Percentiles rank a stretch among this genome's conserved stretches.
phyloP scores from a whole-genome alignment of 371 early-diverging fungal genomes.

The Mucor plumbeus region DNA sequence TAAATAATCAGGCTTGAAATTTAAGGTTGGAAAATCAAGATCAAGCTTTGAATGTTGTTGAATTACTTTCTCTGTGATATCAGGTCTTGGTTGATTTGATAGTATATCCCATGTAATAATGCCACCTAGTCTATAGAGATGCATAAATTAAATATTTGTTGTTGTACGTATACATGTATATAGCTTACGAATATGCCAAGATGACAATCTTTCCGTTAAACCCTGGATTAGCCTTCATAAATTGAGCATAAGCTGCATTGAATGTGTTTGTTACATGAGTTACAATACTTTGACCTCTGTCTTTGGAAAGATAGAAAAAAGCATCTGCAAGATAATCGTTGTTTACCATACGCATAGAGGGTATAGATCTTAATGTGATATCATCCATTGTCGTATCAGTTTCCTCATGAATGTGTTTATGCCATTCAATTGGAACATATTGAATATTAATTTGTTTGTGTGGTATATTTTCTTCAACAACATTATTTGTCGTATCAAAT shows the following conservation, averaged over 20 bases:
- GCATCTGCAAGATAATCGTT: constrained; percentile 76
- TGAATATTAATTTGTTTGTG: constrained; percentile 55
- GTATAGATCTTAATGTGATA: constrained; percentile 71
- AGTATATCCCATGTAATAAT: constrained; percentile 70
- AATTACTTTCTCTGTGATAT: constrained; percentile 24
- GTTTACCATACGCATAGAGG: constrained; percentile 65
- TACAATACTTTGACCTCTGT: constrained; percentile 62
- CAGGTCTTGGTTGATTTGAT: constrained; percentile 44
- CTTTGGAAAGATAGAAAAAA: constrained; percentile 62
- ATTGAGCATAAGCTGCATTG: constrained; percentile 61
- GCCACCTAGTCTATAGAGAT: constrained; percentile 54
- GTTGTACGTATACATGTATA: constrained; percentile 8
- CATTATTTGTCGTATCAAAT: constrained; percentile 54
- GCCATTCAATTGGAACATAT: constrained; percentile 62
- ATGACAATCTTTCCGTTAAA: constrained; percentile 65
- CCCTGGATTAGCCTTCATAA: constrained; percentile 58
- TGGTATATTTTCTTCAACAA: constrained; percentile 52
- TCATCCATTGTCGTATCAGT: constrained; percentile 47
- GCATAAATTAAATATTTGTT: constrained; percentile 4
- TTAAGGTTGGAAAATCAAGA: constrained; percentile 52
- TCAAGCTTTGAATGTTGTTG: constrained; percentile 33
- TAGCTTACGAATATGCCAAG: constrained; percentile 58
- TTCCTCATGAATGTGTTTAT: constrained; percentile 61
- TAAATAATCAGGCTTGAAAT: constrained; percentile 60
- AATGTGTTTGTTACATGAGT: constrained; percentile 61